Evolutionary conservation across 2,329 filamentous ascomycete genomes (phyloP).

Genomic region (Penicillium rolfsii): DNA sequence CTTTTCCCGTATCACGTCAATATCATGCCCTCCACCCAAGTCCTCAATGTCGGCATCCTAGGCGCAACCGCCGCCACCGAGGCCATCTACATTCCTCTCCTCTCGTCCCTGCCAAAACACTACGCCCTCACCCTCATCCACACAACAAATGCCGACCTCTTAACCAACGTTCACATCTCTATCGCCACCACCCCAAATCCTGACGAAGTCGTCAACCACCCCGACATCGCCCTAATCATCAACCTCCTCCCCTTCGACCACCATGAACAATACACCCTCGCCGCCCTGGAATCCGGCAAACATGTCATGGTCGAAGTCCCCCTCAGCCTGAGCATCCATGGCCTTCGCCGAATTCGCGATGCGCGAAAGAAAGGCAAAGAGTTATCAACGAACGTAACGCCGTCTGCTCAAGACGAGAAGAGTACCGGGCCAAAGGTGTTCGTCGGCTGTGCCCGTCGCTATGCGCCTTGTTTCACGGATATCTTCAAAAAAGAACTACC

Average conservation of each 20-base stretch:
- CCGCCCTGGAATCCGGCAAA: constrained; percentile 59
- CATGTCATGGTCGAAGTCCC: constrained; percentile 65
- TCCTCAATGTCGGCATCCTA: constrained; percentile 42
- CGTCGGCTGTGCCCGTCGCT: constrained; percentile 65
- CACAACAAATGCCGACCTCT: constrained; percentile 37
- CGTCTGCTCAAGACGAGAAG: too few species aligned
- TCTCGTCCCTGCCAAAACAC: constrained; percentile 47
- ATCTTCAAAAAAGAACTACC: constrained; percentile 58
- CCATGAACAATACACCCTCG: constrained; percentile 57
- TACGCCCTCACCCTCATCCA: constrained; percentile 57
- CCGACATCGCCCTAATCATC: constrained; percentile 47
- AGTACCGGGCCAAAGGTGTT: constrained; percentile 52
- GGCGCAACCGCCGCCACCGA: constrained; percentile 52
- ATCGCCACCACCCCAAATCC: constrained; percentile 42
- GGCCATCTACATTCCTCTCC: constrained; percentile 57
- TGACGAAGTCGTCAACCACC: constrained; percentile 55
- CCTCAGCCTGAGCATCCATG: constrained; percentile 53
- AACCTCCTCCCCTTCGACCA: constrained; percentile 61
- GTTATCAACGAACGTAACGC: not conserved
- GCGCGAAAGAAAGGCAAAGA: constrained; percentile 39
- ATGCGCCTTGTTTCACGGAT: constrained; percentile 59
- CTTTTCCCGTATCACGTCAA: not conserved
- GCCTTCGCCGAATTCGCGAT: constrained; percentile 52
- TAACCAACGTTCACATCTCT: constrained; percentile 23
- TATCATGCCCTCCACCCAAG: constrained; percentile 22